Evolutionary conservation across 805 yeast species (phyloP).

Genomic region (Pichia sporocuriosa): DNA sequence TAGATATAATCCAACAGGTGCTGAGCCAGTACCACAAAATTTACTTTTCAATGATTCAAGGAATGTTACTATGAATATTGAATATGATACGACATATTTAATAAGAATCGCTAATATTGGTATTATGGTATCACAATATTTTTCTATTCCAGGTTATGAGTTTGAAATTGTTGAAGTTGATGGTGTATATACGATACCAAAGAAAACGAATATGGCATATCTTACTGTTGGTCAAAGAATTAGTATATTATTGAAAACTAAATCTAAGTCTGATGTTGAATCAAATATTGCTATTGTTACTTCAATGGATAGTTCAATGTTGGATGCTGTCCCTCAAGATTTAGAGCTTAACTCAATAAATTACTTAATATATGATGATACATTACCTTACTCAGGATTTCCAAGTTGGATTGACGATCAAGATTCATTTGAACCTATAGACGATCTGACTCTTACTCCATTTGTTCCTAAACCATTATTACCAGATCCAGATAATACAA

Average conservation of each 20-base stretch:
- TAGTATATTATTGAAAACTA: constrained; percentile 59
- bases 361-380: constrained; percentile 44
- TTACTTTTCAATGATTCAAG: constrained; percentile 58
- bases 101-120: constrained; percentile 62
- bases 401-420: constrained; percentile 18
- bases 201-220: constrained; percentile 47
- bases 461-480: constrained; percentile 33
- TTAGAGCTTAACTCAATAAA: constrained; percentile 50
- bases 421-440: constrained; percentile 30
- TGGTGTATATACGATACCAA: constrained; percentile 61
- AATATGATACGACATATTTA: constrained; percentile 55
- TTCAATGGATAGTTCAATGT: constrained; percentile 56
- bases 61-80: constrained; percentile 48
- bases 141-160: constrained; percentile 65
- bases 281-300: constrained; percentile 58
- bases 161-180: constrained; percentile 68
- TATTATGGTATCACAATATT: constrained; percentile 65
- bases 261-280: constrained; percentile 27
- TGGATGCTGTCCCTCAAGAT: constrained; percentile 59
- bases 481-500: constrained; percentile 55
- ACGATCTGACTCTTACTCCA: constrained; percentile 44
- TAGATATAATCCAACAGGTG: constrained; percentile 76
- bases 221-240: constrained; percentile 79
- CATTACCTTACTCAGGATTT: constrained; percentile 20
- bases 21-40: constrained; percentile 73